Conservation (phyloP, 2,329 filamentous ascomycete genomes). For the Falciphora oryzae region DNA sequence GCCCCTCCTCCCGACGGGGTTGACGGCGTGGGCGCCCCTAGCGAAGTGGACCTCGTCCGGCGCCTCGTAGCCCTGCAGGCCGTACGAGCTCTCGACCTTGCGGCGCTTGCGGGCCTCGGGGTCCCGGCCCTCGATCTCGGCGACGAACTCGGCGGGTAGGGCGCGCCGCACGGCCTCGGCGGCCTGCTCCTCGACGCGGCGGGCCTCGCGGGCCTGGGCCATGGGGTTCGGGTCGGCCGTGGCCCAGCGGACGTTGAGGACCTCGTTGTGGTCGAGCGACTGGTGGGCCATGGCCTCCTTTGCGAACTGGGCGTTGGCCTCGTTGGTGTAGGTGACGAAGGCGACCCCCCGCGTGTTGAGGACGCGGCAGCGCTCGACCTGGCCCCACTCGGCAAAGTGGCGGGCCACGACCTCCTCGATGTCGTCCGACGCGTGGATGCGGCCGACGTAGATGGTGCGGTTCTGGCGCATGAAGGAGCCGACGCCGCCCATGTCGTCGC, state of each 20-base stretch:
- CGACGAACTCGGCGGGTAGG: conserved; percentile 82
- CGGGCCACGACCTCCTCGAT: conserved; percentile 94
- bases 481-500: conserved; percentile 97
- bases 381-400: conserved; percentile 96
- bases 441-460: conserved; percentile 84
- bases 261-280: conserved; percentile 81
- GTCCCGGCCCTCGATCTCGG: conserved; percentile 88
- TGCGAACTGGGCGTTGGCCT: conserved; percentile 84
- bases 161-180: conserved; percentile 88
- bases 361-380: conserved; percentile 81
- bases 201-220: conserved; percentile 85
- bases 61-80: conserved; percentile 84
- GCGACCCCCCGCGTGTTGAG: conserved; percentile 85
- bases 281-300: conserved; percentile 97
- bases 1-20: conserved; percentile 51
- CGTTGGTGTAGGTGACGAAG: conserved; percentile 91
- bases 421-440: conserved; percentile 93
- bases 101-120: conserved; percentile 81
- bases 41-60: conserved; percentile 93
- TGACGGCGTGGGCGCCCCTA: conserved; percentile 63
- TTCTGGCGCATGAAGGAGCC: conserved; percentile 93
- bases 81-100: conserved; percentile 85
- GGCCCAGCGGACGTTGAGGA: conserved; percentile 94
- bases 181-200: conserved; percentile 88
- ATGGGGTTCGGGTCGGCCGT: conserved; percentile 94